A percentile compares a stretch with the other conserved stretches of the same genome.
Evolutionary conservation across 495 filamentous ascomycete species (phyloP).

Genomic region (Penicillium pancosmium): DNA sequence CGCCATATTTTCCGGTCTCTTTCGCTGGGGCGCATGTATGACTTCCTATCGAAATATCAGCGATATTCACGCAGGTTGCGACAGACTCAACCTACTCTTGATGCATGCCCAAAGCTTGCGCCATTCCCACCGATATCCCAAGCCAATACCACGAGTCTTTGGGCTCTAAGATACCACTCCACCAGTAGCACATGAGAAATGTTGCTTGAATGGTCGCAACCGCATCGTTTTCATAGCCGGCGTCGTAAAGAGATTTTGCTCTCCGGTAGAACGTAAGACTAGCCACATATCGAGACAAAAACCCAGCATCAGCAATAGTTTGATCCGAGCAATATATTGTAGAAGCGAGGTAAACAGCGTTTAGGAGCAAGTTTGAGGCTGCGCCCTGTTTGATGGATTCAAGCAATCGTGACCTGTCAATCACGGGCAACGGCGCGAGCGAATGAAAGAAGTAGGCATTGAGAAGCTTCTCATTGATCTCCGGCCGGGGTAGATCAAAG

Average conservation of each 20-base stretch:
- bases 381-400: slow-evolving; percentile 1
- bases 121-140: slow-evolving; percentile 21
- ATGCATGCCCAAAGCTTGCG: slow-evolving; percentile 29
- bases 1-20: slow-evolving; percentile 13
- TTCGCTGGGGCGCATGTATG: slow-evolving; percentile 8
- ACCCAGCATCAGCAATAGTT: slow-evolving; percentile 22
- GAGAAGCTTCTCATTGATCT: slow-evolving; percentile 13
- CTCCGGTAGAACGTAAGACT: slow-evolving; percentile 26
- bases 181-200: slow-evolving; percentile 26
- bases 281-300: slow-evolving; percentile 25
- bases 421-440: slow-evolving; percentile 16
- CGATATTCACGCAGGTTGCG: background rate
- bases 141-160: slow-evolving; percentile 32
- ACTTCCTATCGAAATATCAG: slow-evolving; percentile 7
- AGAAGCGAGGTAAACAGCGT: slow-evolving; percentile 20
- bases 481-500: slow-evolving; percentile 15
- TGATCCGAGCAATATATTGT: slow-evolving; percentile 19
- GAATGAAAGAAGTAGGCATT: slow-evolving; percentile 17
- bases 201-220: slow-evolving; percentile 25
- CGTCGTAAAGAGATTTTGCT: slow-evolving; percentile 30
- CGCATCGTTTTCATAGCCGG: slow-evolving; percentile 27
- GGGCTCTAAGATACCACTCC: slow-evolving; percentile 24
- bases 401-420: slow-evolving; percentile 15
- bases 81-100: slow-evolving; percentile 17
- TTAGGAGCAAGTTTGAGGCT: slow-evolving; percentile 17